A percentile compares a stretch with the other conserved stretches of the same genome.
These are phyloP conservation scores for Amorphotheca resinae DNA, from an alignment of 495 filamentous ascomycete species.

Conservation along the genomic window DNA sequence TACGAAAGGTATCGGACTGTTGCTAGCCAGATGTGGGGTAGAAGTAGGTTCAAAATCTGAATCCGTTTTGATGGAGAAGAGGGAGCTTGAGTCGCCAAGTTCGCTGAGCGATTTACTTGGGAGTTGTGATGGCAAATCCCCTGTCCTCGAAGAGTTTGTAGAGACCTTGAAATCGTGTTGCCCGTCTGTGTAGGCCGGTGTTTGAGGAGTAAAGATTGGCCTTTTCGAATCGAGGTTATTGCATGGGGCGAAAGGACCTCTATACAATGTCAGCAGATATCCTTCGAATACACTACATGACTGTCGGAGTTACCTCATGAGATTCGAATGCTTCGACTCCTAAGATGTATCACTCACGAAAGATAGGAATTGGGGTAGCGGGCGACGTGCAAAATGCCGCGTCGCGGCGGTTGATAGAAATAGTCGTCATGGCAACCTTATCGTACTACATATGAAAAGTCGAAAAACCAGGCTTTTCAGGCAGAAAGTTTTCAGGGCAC, in stretches of 20 bases:
- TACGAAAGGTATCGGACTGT: slow-evolving; percentile 11
- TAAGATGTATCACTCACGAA: too few relatives aligned
- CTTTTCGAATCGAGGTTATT: slow-evolving; percentile 13
- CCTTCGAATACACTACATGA: neutral
- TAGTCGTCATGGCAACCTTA: neutral
- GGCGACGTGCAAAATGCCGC: too few relatives aligned
- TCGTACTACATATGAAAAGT: too few relatives aligned
- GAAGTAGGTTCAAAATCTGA: slow-evolving; percentile 4
- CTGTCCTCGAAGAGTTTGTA: neutral
- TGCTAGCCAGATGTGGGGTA: neutral
- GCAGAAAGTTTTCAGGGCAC: too few relatives aligned
- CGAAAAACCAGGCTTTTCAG: too few relatives aligned
- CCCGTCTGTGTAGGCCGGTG: neutral
- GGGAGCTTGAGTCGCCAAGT: slow-evolving; percentile 24
- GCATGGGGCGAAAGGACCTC: neutral
- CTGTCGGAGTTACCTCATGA: slow-evolving; percentile 14
- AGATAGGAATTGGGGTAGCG: too few relatives aligned
- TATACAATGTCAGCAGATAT: neutral
- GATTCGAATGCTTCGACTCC: neutral
- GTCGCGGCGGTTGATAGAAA: neutral
- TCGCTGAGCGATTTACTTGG: slow-evolving; percentile 5
- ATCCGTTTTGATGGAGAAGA: slow-evolving; percentile 19
- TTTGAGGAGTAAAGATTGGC: slow-evolving; percentile 7
- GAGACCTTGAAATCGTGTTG: slow-evolving; percentile 1
- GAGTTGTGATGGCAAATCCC: neutral